phyloP scores from a whole-genome alignment of 2,329 filamentous ascomycete genomes.

The Sclerotinia glacialis region DNA sequence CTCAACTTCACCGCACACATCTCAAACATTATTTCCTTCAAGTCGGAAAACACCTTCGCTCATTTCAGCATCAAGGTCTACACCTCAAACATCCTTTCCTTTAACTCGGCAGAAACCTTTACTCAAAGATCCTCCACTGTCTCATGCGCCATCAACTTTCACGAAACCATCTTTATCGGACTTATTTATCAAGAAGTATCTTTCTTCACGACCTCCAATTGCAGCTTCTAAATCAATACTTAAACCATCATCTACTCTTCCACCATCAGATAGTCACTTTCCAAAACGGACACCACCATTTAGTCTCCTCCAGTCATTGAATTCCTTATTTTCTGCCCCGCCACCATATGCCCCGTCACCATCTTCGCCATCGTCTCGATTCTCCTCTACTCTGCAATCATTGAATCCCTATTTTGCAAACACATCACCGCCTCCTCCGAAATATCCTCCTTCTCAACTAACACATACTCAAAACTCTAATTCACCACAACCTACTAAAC shows the following conservation, averaged over 20 bases:
- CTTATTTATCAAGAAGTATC: background rate
- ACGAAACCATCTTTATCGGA: background rate
- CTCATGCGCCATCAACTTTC: background rate
- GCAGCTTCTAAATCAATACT: background rate
- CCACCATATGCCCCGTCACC: background rate
- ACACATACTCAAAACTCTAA: background rate
- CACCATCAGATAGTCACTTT: background rate
- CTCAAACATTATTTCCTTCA: too few species aligned
- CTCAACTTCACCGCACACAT: background rate
- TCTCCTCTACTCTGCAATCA: background rate
- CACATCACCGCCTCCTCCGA: background rate
- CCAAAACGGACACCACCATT: background rate
- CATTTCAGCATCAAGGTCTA: too few species aligned
- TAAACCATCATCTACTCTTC: too few species aligned
- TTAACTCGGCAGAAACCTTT: background rate
- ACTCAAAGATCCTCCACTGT: background rate
- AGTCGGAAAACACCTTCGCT: too few species aligned
- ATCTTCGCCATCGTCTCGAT: background rate
- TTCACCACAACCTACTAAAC: background rate
- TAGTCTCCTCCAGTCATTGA: background rate
- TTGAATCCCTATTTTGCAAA: conserved; percentile 4
- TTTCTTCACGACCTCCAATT: background rate
- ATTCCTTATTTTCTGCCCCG: background rate
- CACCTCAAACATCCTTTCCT: too few species aligned
- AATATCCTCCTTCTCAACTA: background rate